phyloP scores from a whole-genome alignment of 345 rosid genomes.

The Aegle marmelos region DNA sequence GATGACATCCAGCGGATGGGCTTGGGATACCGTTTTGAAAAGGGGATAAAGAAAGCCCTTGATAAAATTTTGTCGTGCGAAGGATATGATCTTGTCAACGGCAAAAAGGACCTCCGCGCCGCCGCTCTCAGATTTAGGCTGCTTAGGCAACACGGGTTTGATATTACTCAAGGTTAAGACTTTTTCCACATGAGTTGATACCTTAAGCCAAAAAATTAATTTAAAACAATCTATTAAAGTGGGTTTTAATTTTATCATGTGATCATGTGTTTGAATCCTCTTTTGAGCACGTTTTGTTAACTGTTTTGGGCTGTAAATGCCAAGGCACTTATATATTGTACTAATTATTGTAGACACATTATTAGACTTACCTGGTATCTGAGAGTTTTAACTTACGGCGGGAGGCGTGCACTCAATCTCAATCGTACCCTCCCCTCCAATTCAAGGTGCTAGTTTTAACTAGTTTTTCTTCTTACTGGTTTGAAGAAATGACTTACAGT shows the following conservation, averaged over 20 bases:
- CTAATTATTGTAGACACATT: too few species aligned
- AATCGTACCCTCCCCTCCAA: background rate
- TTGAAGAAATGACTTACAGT: too few species aligned
- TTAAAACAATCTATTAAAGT: too few species aligned
- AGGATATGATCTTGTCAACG: background rate
- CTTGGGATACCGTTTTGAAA: slow-evolving; percentile 27
- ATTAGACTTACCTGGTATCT: background rate
- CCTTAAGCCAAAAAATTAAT: too few species aligned
- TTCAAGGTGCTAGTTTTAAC: background rate
- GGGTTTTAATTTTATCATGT: too few species aligned
- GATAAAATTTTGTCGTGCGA: background rate
- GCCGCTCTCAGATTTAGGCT: slow-evolving; percentile 43
- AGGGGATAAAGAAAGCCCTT: slow-evolving; percentile 28
- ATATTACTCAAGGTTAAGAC: slow-evolving; percentile 34
- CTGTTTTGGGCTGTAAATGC: too few species aligned
- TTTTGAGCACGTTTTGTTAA: too few species aligned
- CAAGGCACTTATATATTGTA: too few species aligned
- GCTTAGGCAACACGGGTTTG: slow-evolving; percentile 40
- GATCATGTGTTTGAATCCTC: too few species aligned
- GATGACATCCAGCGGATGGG: slow-evolving; percentile 48
- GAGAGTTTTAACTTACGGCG: too few species aligned
- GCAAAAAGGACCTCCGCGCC: slow-evolving; percentile 18
- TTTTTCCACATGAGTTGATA: too few species aligned
- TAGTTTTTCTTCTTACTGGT: too few species aligned
- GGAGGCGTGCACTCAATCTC: background rate